These are phyloP conservation scores for Aspergillus niger DNA, from an alignment of 2,329 filamentous ascomycete species.

Conservation along the genomic window DNA sequence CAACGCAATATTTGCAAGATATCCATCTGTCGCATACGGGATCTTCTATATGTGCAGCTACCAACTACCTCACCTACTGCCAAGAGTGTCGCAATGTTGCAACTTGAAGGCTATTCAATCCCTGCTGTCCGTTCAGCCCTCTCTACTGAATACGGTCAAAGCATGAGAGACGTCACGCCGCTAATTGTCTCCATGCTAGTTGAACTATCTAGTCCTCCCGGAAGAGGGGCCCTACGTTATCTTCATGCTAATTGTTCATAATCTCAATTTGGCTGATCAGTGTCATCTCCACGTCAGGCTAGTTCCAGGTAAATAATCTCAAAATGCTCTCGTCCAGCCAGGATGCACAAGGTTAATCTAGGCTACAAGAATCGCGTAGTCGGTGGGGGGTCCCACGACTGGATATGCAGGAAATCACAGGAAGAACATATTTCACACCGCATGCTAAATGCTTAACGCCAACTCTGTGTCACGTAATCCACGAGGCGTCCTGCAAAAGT, in stretches of 20 bases:
- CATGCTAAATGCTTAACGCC: conserved; percentile 41
- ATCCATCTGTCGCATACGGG: too few species aligned
- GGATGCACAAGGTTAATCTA: conserved; percentile 19
- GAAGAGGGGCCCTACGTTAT: neutral
- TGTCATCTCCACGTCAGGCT: conserved; percentile 15
- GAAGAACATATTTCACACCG: conserved; percentile 34
- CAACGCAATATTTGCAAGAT: neutral
- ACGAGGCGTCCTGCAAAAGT: conserved; percentile 17
- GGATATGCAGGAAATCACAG: conserved; percentile 22
- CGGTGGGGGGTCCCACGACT: conserved; percentile 1
- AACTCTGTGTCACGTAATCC: conserved; percentile 27
- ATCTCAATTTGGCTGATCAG: conserved; percentile 10
- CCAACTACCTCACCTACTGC: neutral
- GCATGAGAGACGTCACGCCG: neutral
- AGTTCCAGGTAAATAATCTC: conserved; percentile 6
- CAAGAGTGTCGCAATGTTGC: neutral
- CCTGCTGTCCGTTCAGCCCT: neutral
- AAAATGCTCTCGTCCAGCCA: conserved; percentile 13
- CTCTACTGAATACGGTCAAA: neutral
- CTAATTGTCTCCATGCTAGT: neutral
- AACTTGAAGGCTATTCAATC: too few species aligned
- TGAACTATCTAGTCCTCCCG: neutral
- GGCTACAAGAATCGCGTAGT: conserved; percentile 9
- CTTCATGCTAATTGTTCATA: conserved; percentile 10
- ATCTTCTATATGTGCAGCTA: too few species aligned